A percentile compares a stretch with the other conserved stretches of the same genome.
phyloP scores from a whole-genome alignment of 140 eudicot species.

The Bidens hawaiensis region DNA sequence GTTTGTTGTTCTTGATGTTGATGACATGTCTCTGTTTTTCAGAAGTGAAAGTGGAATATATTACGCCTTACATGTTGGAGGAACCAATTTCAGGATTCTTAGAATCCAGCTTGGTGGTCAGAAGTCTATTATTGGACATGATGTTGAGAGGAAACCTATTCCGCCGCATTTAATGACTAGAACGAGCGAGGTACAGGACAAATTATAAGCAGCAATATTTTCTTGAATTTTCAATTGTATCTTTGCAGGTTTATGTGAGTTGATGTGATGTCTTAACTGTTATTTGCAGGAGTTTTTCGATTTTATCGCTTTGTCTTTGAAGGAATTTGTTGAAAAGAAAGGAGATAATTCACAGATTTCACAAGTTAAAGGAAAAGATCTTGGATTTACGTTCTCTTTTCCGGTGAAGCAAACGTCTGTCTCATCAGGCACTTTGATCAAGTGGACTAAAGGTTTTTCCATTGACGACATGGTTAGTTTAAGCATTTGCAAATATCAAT shows the following conservation, averaged over 20 bases:
- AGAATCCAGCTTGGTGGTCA: conserved; percentile 78
- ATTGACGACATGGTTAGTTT: conserved; percentile 79
- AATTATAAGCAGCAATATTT: conserved; percentile 1
- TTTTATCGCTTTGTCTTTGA: conserved; percentile 59
- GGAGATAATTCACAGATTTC: conserved; percentile 29
- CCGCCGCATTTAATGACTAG: conserved; percentile 76
- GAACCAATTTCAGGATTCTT: conserved; percentile 79
- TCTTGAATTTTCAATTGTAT: neutral
- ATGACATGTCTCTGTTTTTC: conserved; percentile 4
- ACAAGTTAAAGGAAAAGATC: conserved; percentile 42
- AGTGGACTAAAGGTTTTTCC: conserved; percentile 90
- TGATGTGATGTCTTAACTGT: neutral
- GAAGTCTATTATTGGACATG: conserved; percentile 50
- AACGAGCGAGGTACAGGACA: conserved; percentile 51
- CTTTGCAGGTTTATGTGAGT: neutral
- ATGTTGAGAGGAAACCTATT: conserved; percentile 62
- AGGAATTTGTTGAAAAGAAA: conserved; percentile 58
- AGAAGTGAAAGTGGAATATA: conserved; percentile 82
- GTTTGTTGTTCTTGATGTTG: conserved; percentile 8
- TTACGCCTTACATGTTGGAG: conserved; percentile 87
- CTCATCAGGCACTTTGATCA: conserved; percentile 66
- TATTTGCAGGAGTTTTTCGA: conserved; percentile 59
- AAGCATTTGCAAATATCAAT: neutral
- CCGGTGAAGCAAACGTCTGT: conserved; percentile 73
- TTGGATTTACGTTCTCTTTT: conserved; percentile 82